These are phyloP conservation scores for Phytophthora syringae DNA, from an alignment of 352 stramenopile genomes.

Conservation along the genomic window DNA sequence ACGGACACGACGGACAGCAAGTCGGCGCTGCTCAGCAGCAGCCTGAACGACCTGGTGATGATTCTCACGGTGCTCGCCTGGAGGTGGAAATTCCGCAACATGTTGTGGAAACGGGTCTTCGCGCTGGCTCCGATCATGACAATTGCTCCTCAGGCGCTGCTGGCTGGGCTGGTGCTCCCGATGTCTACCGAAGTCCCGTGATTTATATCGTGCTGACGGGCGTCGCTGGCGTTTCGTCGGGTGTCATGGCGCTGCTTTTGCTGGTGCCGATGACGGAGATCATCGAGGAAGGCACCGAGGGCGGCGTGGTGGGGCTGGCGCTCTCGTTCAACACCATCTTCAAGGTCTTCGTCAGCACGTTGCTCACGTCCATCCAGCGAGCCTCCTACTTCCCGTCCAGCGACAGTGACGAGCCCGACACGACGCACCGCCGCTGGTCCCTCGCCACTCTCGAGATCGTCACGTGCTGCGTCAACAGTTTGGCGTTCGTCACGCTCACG, in stretches of 20 bases:
- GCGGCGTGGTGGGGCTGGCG: slow-evolving; percentile 56
- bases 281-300: slow-evolving; percentile 66
- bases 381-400: slow-evolving; percentile 39
- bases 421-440: slow-evolving; percentile 28
- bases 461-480: slow-evolving; percentile 46
- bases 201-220: slow-evolving; percentile 39
- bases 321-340: slow-evolving; percentile 65
- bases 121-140: slow-evolving; percentile 34
- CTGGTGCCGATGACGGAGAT: slow-evolving; percentile 63
- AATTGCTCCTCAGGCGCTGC: slow-evolving; percentile 31
- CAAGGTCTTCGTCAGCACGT: slow-evolving; percentile 51
- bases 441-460: slow-evolving; percentile 42
- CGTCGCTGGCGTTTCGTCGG: slow-evolving; percentile 32
- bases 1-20: slow-evolving; percentile 32
- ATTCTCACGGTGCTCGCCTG: slow-evolving; percentile 44
- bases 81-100: slow-evolving; percentile 43
- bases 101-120: slow-evolving; percentile 50
- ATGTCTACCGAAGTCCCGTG: slow-evolving; percentile 25
- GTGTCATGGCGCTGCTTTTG: slow-evolving; percentile 44
- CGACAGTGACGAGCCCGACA: slow-evolving; percentile 24
- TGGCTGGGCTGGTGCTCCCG: slow-evolving; percentile 38
- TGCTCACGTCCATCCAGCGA: slow-evolving; percentile 45
- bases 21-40: slow-evolving; percentile 35
- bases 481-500: slow-evolving; percentile 38
- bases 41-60: slow-evolving; percentile 43